Evolutionary conservation across 2,329 filamentous ascomycete species (phyloP).

Genomic region (Xylariaceae sp.): DNA sequence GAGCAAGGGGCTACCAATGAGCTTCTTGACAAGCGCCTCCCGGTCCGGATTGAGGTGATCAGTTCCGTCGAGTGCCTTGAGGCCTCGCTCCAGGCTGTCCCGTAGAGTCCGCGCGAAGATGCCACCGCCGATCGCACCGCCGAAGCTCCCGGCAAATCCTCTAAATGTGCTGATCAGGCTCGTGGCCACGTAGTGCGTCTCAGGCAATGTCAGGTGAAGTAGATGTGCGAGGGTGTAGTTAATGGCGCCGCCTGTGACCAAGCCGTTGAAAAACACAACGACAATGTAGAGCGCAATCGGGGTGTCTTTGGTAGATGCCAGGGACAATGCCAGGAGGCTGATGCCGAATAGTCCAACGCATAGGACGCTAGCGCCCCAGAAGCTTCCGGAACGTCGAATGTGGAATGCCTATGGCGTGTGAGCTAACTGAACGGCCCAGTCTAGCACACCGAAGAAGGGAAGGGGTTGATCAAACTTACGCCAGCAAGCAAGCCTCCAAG

Average conservation of each 20-base stretch:
- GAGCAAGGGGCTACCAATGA: conserved; percentile 48
- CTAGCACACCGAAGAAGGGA: neutral
- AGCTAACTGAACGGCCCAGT: neutral
- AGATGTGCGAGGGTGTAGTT: conserved; percentile 81
- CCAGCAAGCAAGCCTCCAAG: conserved; percentile 68
- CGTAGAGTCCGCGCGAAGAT: conserved; percentile 62
- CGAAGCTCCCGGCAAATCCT: conserved; percentile 76
- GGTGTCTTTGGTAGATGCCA: conserved; percentile 48
- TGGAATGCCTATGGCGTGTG: conserved; percentile 53
- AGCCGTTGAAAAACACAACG: conserved; percentile 63
- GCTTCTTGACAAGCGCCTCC: conserved; percentile 40
- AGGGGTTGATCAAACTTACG: conserved; percentile 20
- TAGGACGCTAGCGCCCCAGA: conserved; percentile 60
- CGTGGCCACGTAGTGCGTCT: conserved; percentile 69
- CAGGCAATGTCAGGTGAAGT: conserved; percentile 62
- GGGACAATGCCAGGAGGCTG: conserved; percentile 52
- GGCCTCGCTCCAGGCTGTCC: conserved; percentile 50
- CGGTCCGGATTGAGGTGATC: conserved; percentile 28
- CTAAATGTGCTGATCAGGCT: conserved; percentile 74
- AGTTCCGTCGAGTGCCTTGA: conserved; percentile 43
- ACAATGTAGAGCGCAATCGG: conserved; percentile 51
- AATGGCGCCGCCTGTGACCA: conserved; percentile 64
- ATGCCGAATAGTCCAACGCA: conserved; percentile 58
- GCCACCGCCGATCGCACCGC: conserved; percentile 72
- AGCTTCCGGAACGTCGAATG: conserved; percentile 66